Evolutionary conservation across 1,284 basidiomycete species (phyloP), one percentile per base, ranked within the genome.

Genomic region (Puccinia sorghi): DNA sequence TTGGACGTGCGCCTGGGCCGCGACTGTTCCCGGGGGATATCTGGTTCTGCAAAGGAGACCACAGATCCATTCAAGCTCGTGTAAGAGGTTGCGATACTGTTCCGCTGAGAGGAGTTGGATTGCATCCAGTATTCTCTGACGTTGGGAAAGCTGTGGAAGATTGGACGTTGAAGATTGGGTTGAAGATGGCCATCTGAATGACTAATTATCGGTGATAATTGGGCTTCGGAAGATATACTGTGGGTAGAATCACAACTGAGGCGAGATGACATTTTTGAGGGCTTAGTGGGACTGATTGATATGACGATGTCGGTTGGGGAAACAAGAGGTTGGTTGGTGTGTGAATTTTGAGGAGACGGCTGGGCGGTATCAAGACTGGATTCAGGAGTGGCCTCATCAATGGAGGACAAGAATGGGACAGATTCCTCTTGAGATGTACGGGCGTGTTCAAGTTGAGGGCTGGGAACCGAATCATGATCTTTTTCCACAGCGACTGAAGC

Each of bases 401-500:
- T 43, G 3, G 43, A 27, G 8, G 64, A 32, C 27, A 74, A 37
- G 27, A 74, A 74, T 15, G 56, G 56, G 22, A 57, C 59, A 2
- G 57, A 43, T 46, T 78, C 81, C 41, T 67, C 64, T 13, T 48
- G 22, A 12, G 64, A 67, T 67, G 15, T 15, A n/a, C 57, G 39
- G 11, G 67, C 79, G 20, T 64, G 52, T 39, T 79, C 78, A 13
- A 64, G 46, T 3, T 74, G n/a, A 12, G 50, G 52, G 50, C 22
- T 54, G 15, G 37, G 8, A 12, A 63, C 37, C 25, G 15, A 59
- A 8, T 70, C 46, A 2, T 72, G 74, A 25, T 82, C 81, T 9
- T 76, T 63, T 15, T 81, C 80, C 22, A 81, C 80, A 43, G 85
- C 84, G 12, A 85, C 85, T 15, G 84, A 84, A n/a, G 81, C 81